These are phyloP conservation scores for Gymnopus androsaceus DNA, from an alignment of 1,284 basidiomycete species.

Conservation along the genomic window DNA sequence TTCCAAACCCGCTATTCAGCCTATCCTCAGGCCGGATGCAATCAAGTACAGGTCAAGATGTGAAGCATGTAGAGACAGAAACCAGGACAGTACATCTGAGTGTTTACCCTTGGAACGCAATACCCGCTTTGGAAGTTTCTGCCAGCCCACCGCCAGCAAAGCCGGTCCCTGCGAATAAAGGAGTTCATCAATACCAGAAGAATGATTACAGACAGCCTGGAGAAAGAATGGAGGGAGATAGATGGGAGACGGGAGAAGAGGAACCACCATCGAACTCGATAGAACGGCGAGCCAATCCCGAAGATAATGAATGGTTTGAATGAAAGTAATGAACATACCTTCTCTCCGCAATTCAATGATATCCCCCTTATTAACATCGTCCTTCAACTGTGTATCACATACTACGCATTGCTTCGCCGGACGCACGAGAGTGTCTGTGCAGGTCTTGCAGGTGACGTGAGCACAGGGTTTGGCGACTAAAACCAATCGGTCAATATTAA, in stretches of 20 bases:
- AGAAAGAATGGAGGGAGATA: background rate
- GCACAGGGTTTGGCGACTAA: slow-evolving; percentile 78
- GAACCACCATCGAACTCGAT: too few species aligned
- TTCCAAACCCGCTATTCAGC: too few species aligned
- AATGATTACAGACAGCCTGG: background rate
- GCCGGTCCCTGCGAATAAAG: slow-evolving; percentile 65
- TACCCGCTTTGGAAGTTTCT: slow-evolving; percentile 73
- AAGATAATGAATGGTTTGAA: background rate
- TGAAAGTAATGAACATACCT: slow-evolving; percentile 47
- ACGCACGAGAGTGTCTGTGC: slow-evolving; percentile 78
- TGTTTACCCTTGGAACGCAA: slow-evolving; percentile 73
- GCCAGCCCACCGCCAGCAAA: slow-evolving; percentile 89
- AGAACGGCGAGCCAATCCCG: too few species aligned
- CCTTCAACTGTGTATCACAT: slow-evolving; percentile 62
- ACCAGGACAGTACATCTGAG: background rate
- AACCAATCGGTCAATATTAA: background rate
- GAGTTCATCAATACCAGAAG: background rate
- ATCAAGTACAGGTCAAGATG: too few species aligned
- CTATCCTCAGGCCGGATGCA: too few species aligned
- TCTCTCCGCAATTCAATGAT: slow-evolving; percentile 80
- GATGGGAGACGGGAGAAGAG: too few species aligned
- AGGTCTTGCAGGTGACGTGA: slow-evolving; percentile 86
- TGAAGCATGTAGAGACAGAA: too few species aligned
- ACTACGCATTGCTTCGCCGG: slow-evolving; percentile 78
- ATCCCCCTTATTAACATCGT: slow-evolving; percentile 29